Percentiles rank a stretch among this genome's conserved stretches.
phyloP scores from a whole-genome alignment of 768 basidiomycete species.

The Artomyces pyxidatus region DNA sequence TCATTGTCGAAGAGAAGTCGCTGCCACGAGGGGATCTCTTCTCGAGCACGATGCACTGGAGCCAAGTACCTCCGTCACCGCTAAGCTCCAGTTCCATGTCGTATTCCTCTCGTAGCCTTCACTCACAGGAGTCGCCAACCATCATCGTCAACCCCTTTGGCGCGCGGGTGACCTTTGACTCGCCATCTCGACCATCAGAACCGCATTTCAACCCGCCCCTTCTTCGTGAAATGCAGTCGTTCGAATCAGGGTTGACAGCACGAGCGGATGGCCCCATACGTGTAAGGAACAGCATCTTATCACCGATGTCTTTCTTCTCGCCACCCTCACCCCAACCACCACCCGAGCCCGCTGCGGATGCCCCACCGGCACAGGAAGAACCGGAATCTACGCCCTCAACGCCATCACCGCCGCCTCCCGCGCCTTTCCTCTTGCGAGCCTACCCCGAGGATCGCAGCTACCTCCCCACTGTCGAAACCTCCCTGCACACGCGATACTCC shows the following conservation, averaged over 20 bases:
- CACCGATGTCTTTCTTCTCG: conserved; percentile 1
- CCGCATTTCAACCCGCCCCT: conserved; percentile 32
- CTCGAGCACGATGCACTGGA: conserved; percentile 59
- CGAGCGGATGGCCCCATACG: conserved; percentile 35
- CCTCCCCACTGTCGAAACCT: conserved; percentile 37
- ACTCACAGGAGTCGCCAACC: conserved; percentile 10
- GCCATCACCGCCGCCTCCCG: conserved; percentile 5
- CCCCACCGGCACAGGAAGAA: not conserved
- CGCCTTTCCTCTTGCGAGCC: conserved; percentile 8
- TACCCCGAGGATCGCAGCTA: conserved; percentile 19
- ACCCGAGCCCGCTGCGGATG: not conserved
- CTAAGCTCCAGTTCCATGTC: conserved; percentile 23
- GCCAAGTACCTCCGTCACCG: conserved; percentile 30
- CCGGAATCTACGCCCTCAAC: not conserved
- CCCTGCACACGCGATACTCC: conserved; percentile 55
- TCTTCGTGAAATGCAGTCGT: conserved; percentile 82
- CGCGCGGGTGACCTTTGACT: conserved; percentile 50
- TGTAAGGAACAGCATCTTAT: not conserved
- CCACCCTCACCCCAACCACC: not conserved
- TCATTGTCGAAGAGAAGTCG: conserved; percentile 21
- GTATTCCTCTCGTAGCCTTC: conserved; percentile 16
- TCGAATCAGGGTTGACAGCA: conserved; percentile 76
- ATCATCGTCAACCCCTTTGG: conserved; percentile 56
- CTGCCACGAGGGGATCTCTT: conserved; percentile 45
- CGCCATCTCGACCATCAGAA: conserved; percentile 40